Percentiles rank a stretch among this genome's conserved stretches.
Conservation (phyloP, 2,329 filamentous ascomycete species). For the Alternaria brassicae region DNA sequence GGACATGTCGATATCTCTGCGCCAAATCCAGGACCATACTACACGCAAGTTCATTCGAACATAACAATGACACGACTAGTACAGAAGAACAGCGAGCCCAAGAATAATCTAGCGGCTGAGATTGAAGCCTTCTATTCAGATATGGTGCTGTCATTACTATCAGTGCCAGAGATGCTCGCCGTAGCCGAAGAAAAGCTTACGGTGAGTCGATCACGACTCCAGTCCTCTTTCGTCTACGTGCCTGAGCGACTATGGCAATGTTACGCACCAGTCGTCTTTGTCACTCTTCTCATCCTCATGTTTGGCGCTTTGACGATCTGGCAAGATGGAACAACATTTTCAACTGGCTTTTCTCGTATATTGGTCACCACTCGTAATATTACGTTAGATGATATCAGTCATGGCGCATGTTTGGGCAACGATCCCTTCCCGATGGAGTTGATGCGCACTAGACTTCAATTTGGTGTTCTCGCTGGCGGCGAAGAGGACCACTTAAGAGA, state of each 20-base stretch:
- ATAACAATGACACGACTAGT: conserved; percentile 56
- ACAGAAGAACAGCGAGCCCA: conserved; percentile 39
- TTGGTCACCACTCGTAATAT: conserved; percentile 47
- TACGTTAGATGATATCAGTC: conserved; percentile 48
- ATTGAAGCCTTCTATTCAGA: conserved; percentile 44
- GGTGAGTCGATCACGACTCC: conserved; percentile 33
- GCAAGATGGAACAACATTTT: conserved; percentile 47
- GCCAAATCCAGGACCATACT: conserved; percentile 37
- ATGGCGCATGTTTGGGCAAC: conserved; percentile 51
- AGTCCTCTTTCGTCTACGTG: conserved; percentile 44
- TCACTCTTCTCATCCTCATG: conserved; percentile 37
- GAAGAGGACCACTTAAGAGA: conserved; percentile 32
- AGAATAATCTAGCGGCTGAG: conserved; percentile 28
- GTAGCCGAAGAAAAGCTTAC: conserved; percentile 19
- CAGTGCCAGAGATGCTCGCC: conserved; percentile 43
- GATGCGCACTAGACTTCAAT: conserved; percentile 46
- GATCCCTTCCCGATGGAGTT: conserved; percentile 51
- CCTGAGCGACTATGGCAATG: conserved; percentile 43
- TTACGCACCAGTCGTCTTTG: conserved; percentile 44
- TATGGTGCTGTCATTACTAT: conserved; percentile 46
- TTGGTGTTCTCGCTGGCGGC: conserved; percentile 47
- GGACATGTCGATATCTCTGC: conserved; percentile 42
- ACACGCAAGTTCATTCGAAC: conserved; percentile 38
- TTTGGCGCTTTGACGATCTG: conserved; percentile 40
- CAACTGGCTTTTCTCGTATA: conserved; percentile 45